Evolutionary conservation across 1,139 yeast genomes (phyloP).

Genomic region (Yamadazyma trypodendri): DNA sequence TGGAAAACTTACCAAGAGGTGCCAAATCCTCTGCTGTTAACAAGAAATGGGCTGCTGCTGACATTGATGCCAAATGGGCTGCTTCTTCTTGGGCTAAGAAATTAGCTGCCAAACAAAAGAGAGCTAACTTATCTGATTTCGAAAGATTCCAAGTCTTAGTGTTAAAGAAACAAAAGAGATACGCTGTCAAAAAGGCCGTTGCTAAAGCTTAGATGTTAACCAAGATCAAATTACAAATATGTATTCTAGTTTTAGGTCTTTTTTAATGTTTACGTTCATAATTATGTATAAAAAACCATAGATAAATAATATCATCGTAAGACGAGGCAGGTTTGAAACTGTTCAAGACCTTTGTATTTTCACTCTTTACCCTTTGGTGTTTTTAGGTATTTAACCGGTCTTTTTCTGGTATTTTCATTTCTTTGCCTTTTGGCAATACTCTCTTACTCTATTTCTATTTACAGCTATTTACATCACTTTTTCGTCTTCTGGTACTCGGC

Average conservation of each 20-base stretch:
- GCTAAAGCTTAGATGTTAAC: conserved; percentile 72
- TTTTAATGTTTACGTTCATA: conserved; percentile 32
- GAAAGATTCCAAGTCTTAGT: conserved; percentile 99
- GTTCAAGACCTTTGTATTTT: conserved; percentile 4
- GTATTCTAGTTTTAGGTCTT: conserved; percentile 35
- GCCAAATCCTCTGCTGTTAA: conserved; percentile 80
- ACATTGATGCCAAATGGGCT: conserved; percentile 87
- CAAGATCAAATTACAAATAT: conserved; percentile 19
- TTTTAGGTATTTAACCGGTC: no score
- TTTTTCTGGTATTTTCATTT: conserved; percentile 15
- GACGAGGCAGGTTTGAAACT: conserved; percentile 5
- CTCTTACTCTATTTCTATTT: no score
- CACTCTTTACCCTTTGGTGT: no score
- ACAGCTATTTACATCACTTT: conserved; percentile 17
- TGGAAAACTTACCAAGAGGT: conserved; percentile 89
- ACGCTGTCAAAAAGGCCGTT: conserved; percentile 78
- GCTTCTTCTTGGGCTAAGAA: conserved; percentile 96
- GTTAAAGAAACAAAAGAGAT: conserved; percentile 95
- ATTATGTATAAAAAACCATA: conserved; percentile 19
- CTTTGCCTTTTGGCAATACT: conserved; percentile 50
- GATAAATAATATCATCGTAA: conserved; percentile 17
- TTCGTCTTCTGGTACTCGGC: conserved; percentile 63
- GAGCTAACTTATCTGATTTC: conserved; percentile 91
- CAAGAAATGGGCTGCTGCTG: conserved; percentile 94
- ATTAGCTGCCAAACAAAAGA: conserved; percentile 90